These are phyloP conservation scores for Globisporangium orthogonon DNA, from an alignment of 352 stramenopile species.

Conservation along the genomic window DNA sequence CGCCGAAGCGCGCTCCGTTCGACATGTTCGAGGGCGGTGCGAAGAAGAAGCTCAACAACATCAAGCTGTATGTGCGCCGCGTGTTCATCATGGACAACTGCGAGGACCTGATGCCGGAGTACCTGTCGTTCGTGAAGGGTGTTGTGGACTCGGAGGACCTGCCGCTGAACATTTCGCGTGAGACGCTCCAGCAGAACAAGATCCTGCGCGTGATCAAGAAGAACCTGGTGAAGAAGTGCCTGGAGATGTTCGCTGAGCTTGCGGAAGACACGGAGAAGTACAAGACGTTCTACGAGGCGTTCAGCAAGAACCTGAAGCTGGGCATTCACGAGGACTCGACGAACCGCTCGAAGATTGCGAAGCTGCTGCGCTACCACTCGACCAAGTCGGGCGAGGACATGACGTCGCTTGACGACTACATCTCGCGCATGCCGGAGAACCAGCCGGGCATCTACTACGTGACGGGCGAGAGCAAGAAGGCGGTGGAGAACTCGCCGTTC, in stretches of 20 bases:
- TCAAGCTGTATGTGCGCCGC: slow-evolving; percentile 98
- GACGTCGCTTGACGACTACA: slow-evolving; percentile 98
- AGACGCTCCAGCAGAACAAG: slow-evolving; percentile 99
- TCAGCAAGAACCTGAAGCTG: slow-evolving; percentile 99
- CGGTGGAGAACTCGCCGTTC: slow-evolving; percentile 99
- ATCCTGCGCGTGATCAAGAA: slow-evolving; percentile 99
- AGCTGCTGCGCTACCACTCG: slow-evolving; percentile 98
- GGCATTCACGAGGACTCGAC: slow-evolving; percentile 99
- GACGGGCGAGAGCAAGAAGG: slow-evolving; percentile 98
- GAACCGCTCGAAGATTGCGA: slow-evolving; percentile 99
- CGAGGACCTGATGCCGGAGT: slow-evolving; percentile 99
- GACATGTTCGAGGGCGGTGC: slow-evolving; percentile 99
- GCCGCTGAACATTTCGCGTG: slow-evolving; percentile 99
- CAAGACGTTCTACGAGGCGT: slow-evolving; percentile 99
- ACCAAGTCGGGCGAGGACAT: slow-evolving; percentile 97
- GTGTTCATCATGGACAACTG: slow-evolving; percentile 99
- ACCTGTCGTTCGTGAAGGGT: slow-evolving; percentile 98
- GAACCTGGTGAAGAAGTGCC: slow-evolving; percentile 99
- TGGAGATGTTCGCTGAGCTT: slow-evolving; percentile 99
- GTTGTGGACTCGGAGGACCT: slow-evolving; percentile 99
- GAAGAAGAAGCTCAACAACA: slow-evolving; percentile 99
- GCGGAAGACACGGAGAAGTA: slow-evolving; percentile 96
- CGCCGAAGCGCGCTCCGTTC: slow-evolving; percentile 98
- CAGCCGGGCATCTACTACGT: slow-evolving; percentile 99
- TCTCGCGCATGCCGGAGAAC: slow-evolving; percentile 94